A percentile compares a stretch with the other conserved stretches of the same genome.
Conservation (phyloP, 1,139 yeast species). For the Magnusiomyces paraingens region DNA sequence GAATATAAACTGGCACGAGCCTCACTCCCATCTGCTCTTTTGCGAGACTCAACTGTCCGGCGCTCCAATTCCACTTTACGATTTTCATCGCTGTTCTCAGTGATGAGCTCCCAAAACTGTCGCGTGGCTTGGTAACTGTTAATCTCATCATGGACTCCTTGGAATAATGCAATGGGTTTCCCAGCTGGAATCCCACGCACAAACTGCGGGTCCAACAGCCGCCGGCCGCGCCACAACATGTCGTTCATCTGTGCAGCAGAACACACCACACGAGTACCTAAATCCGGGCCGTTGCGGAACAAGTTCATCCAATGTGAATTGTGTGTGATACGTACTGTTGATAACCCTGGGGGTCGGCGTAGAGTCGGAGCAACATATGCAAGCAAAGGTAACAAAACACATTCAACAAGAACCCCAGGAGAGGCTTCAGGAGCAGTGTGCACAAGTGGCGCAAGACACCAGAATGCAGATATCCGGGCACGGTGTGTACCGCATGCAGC, state of each 20-base stretch:
- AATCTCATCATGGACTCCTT: constrained; percentile 47
- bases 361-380: background rate
- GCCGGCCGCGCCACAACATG: constrained; percentile 57
- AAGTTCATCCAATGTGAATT: background rate
- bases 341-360: background rate
- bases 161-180: constrained; percentile 46
- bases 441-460: constrained; percentile 65
- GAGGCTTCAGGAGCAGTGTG: constrained; percentile 47
- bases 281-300: constrained; percentile 34
- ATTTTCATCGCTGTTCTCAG: constrained; percentile 9
- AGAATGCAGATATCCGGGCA: constrained; percentile 48
- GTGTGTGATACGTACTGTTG: background rate
- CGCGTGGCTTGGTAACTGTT: constrained; percentile 51
- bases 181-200: constrained; percentile 29
- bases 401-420: constrained; percentile 46
- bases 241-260: constrained; percentile 51
- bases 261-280: constrained; percentile 37
- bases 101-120: constrained; percentile 39
- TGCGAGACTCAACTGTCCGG: too few relatives aligned
- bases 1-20: background rate
- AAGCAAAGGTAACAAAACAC: background rate
- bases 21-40: too few relatives aligned
- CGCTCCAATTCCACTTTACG: too few relatives aligned
- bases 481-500: constrained; percentile 58
- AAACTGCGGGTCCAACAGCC: constrained; percentile 40